Evolutionary conservation across 2,329 filamentous ascomycete genomes (phyloP).

Genomic region (Fusarium penzigii): DNA sequence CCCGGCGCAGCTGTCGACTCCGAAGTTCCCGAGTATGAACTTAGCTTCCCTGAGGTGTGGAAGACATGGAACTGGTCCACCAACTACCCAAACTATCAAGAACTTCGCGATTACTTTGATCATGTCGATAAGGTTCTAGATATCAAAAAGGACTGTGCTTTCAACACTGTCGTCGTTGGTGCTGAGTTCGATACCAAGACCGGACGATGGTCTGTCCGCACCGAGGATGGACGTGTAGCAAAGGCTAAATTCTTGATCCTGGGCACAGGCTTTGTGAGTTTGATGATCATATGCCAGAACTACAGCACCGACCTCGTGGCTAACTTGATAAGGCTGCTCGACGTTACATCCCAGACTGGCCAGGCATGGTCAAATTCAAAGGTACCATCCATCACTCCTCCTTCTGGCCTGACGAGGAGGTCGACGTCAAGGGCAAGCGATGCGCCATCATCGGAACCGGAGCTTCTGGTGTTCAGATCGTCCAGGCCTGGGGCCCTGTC

Average conservation of each 20-base stretch:
- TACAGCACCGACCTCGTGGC: not conserved
- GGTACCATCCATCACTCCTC: slow-evolving; percentile 61
- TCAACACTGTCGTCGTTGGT: slow-evolving; percentile 55
- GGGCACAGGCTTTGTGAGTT: slow-evolving; percentile 51
- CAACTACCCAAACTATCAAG: slow-evolving; percentile 52
- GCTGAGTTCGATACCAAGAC: slow-evolving; percentile 50
- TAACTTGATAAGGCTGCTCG: slow-evolving; percentile 48
- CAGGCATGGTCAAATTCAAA: slow-evolving; percentile 60
- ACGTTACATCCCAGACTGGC: slow-evolving; percentile 61
- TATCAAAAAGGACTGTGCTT: slow-evolving; percentile 58
- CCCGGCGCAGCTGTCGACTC: slow-evolving; percentile 57
- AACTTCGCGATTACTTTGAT: slow-evolving; percentile 60
- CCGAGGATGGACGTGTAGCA: slow-evolving; percentile 49
- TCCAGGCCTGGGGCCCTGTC: slow-evolving; percentile 58
- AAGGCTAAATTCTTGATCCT: slow-evolving; percentile 54
- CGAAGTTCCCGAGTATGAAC: slow-evolving; percentile 54
- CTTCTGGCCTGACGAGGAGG: slow-evolving; percentile 58
- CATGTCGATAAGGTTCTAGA: slow-evolving; percentile 56
- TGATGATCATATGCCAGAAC: not conserved
- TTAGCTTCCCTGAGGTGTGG: slow-evolving; percentile 51
- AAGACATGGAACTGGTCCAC: slow-evolving; percentile 59
- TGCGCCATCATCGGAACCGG: slow-evolving; percentile 66
- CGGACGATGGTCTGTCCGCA: slow-evolving; percentile 52
- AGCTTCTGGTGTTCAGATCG: slow-evolving; percentile 64
- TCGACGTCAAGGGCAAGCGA: slow-evolving; percentile 59